phyloP scores from a whole-genome alignment of 257 asterid species.

The Perilla frutescens region DNA sequence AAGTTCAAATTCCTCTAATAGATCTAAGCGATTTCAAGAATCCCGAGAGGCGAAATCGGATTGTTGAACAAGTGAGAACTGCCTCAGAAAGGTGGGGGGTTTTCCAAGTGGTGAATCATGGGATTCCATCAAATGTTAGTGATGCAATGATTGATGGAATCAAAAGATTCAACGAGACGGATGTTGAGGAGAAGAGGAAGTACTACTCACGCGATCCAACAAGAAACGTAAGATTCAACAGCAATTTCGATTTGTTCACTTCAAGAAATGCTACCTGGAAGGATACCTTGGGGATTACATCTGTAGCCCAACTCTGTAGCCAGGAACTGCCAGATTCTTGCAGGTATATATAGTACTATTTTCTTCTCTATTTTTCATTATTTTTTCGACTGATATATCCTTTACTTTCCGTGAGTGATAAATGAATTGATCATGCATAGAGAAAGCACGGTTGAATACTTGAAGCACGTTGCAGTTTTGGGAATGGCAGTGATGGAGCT shows the following conservation, averaged over 20 bases:
- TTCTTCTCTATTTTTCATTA: no score
- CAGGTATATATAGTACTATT: constrained; percentile 39
- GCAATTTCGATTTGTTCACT: constrained; percentile 42
- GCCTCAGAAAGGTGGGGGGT: constrained; percentile 57
- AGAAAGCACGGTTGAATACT: constrained; percentile 28
- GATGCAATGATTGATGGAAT: constrained; percentile 42
- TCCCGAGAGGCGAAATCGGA: constrained; percentile 30
- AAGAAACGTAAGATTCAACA: constrained; percentile 38
- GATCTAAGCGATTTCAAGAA: constrained; percentile 42
- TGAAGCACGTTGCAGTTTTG: constrained; percentile 16
- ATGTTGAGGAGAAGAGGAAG: constrained; percentile 43
- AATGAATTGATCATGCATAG: background rate
- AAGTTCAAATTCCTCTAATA: constrained; percentile 47
- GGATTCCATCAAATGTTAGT: constrained; percentile 39
- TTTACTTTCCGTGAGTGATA: no score
- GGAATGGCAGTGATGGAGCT: background rate
- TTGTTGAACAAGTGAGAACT: constrained; percentile 40
- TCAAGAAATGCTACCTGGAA: constrained; percentile 62
- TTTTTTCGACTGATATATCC: no score
- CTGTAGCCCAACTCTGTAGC: constrained; percentile 30
- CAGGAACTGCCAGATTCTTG: constrained; percentile 52
- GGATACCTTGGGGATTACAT: constrained; percentile 47
- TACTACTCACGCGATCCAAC: constrained; percentile 52
- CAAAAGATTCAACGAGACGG: constrained; percentile 39
- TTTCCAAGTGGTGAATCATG: constrained; percentile 59